Evolutionary conservation across 805 yeast genomes (phyloP), one percentile per base, ranked within the genome.

Genomic region (Starmerella khaoyaiensis): DNA sequence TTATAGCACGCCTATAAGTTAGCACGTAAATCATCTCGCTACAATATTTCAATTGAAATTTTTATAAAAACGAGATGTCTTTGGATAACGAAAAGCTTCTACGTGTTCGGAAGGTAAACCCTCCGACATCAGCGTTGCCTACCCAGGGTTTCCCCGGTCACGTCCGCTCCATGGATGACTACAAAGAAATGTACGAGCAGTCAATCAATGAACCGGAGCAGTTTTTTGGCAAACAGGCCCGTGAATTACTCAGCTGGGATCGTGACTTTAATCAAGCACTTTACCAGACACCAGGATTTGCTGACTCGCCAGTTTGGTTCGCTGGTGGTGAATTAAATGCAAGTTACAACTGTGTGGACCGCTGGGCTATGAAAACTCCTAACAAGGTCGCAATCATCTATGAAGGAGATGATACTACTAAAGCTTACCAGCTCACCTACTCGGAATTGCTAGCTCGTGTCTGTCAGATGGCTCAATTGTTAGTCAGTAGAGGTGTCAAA

Each of bases 321-420:
- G 62, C 83, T 34, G 86, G 82, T 46, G 98, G 98, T 55, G 75
- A 79, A 63, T 69, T 87, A 56, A 90, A 90, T 56, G 98, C 98
- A 28, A 67, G 78, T 46, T 87, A 81, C 65, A 87, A 87, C 63
- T 78, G 90, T 60, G 94, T 87, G 46, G 98, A 87, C 60, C 74
- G 97, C 60, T 94, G 90, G 67, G 98, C 98, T 4, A 65, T 80
- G 49, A 71, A 69, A 47, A 78, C 74, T 55, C 97, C 98, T 31
- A 70, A 81, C 56, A 84, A 86, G 63, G 43, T 53, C 15, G 68
- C 68, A 37, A 47, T 63, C 47, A 76, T 90, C 50, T 87, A 81
- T 61, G 98, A 87, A 64, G 97, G 94, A 37, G 98, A 87, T 61
- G 93, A 82, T 54, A 84, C 76, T 51, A 62, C 64, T 36, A 78